Evolutionary conservation across 495 filamentous ascomycete genomes (phyloP).

Genomic region (Neurospora sp.): DNA sequence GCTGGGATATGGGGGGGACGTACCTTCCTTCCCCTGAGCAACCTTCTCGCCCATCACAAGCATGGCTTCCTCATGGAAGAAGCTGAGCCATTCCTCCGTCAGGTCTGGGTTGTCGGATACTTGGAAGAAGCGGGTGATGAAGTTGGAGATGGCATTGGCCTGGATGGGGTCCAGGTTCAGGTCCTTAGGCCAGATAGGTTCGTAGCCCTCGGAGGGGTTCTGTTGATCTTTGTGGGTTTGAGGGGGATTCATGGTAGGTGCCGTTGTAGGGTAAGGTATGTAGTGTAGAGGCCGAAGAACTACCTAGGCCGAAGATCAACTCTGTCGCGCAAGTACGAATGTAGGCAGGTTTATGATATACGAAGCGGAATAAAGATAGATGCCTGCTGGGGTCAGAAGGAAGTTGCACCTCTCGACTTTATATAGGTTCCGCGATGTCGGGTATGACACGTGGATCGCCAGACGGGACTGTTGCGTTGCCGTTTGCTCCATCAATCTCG

Average conservation of each 20-base stretch:
- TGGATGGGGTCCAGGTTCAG: conserved; percentile 6
- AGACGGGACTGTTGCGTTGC: neutral
- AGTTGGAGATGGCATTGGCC: conserved; percentile 11
- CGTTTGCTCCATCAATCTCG: neutral
- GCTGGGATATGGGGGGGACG: too few species aligned
- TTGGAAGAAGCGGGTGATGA: conserved; percentile 27
- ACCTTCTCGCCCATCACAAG: conserved; percentile 22
- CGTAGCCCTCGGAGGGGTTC: conserved; percentile 5
- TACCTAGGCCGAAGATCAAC: too few species aligned
- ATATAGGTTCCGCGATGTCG: neutral
- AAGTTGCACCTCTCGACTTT: too few species aligned
- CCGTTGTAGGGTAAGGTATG: too few species aligned
- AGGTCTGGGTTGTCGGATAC: conserved; percentile 23
- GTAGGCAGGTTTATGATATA: too few species aligned
- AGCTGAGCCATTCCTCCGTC: conserved; percentile 29
- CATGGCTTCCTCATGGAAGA: conserved; percentile 23
- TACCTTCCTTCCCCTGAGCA: conserved; percentile 23
- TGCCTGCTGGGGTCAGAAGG: too few species aligned
- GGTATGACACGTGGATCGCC: neutral
- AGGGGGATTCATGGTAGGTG: too few species aligned
- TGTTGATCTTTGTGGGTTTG: neutral
- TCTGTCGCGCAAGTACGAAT: too few species aligned
- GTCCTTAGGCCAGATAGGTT: conserved; percentile 20
- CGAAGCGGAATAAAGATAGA: too few species aligned
- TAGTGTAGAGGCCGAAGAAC: too few species aligned